Evolutionary conservation across 2,329 filamentous ascomycete species (phyloP).

Genomic region (Ceratocystis papillata): DNA sequence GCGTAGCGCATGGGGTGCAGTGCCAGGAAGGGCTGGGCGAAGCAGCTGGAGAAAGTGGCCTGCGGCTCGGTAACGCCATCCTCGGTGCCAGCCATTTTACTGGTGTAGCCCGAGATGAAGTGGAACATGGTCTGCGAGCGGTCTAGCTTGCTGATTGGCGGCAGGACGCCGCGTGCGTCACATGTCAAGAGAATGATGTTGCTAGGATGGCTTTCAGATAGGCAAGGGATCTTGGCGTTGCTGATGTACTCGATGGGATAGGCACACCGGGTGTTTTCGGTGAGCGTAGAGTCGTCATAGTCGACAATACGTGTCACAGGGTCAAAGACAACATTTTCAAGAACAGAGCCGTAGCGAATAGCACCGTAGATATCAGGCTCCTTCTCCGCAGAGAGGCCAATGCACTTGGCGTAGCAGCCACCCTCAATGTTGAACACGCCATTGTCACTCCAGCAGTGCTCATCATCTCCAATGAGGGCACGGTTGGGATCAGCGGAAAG

Average conservation of each 20-base stretch:
- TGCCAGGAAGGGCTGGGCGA: constrained; percentile 96
- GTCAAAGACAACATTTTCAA: constrained; percentile 98
- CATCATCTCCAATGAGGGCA: constrained; percentile 91
- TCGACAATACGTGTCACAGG: constrained; percentile 79
- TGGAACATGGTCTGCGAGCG: constrained; percentile 98
- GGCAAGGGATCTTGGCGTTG: constrained; percentile 97
- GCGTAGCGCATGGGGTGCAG: constrained; percentile 99
- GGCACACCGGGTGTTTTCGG: constrained; percentile 93
- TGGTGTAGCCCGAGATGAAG: constrained; percentile 99
- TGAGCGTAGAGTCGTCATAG: constrained; percentile 90
- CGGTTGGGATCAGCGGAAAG: constrained; percentile 95
- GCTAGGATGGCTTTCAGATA: constrained; percentile 74
- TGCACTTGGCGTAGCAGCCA: constrained; percentile 98
- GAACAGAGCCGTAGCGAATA: constrained; percentile 91
- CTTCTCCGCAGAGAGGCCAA: constrained; percentile 95
- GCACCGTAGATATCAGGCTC: constrained; percentile 96
- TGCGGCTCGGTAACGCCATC: constrained; percentile 94
- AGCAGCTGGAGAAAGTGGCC: constrained; percentile 98
- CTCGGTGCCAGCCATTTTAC: constrained; percentile 99
- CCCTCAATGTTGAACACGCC: constrained; percentile 99
- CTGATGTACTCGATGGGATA: constrained; percentile 99
- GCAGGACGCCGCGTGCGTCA: constrained; percentile 92
- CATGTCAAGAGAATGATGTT: constrained; percentile 99
- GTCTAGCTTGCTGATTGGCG: constrained; percentile 94
- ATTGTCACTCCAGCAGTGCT: constrained; percentile 97